Evolutionary conservation across 352 stramenopile genomes (phyloP).

Genomic region (Pythium graminicola): DNA sequence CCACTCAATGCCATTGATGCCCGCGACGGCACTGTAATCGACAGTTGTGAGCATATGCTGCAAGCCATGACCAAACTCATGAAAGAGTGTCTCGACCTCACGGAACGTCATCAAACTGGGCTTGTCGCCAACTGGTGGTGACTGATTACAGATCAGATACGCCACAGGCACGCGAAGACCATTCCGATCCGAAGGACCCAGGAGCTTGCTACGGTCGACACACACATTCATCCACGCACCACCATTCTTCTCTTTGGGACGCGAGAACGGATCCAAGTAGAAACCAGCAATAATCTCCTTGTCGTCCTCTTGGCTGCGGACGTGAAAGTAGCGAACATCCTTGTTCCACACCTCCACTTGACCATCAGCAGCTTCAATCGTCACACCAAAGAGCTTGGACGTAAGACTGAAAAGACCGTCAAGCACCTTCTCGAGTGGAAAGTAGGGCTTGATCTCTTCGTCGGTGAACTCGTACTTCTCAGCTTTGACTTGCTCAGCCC

Average conservation of each 20-base stretch:
- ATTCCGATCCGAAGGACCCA: conserved; percentile 51
- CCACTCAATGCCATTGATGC: conserved; percentile 98
- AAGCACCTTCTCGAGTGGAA: conserved; percentile 92
- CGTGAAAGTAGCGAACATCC: conserved; percentile 96
- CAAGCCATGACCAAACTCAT: conserved; percentile 95
- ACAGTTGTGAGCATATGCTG: conserved; percentile 99
- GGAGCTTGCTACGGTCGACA: conserved; percentile 88
- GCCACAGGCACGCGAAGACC: conserved; percentile 88
- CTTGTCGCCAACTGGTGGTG: conserved; percentile 86
- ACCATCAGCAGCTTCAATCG: conserved; percentile 80
- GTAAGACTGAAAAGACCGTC: conserved; percentile 95
- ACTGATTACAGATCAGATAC: conserved; percentile 98
- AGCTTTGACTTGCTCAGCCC: conserved; percentile 93
- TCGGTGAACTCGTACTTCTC: conserved; percentile 94
- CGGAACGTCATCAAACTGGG: conserved; percentile 98
- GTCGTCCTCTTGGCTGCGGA: conserved; percentile 70
- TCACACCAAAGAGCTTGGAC: conserved; percentile 92
- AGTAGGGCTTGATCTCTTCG: conserved; percentile 97
- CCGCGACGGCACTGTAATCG: conserved; percentile 92
- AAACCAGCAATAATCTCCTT: conserved; percentile 92
- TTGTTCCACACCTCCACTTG: conserved; percentile 86
- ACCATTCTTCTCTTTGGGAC: conserved; percentile 95
- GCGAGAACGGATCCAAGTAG: conserved; percentile 96
- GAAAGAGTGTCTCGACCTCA: conserved; percentile 96
- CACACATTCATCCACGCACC: conserved; percentile 98